A percentile compares a stretch with the other conserved stretches of the same genome.
These are phyloP conservation scores for Claviceps sp. DNA, from an alignment of 2,329 filamentous ascomycete genomes.

Conservation along the genomic window DNA sequence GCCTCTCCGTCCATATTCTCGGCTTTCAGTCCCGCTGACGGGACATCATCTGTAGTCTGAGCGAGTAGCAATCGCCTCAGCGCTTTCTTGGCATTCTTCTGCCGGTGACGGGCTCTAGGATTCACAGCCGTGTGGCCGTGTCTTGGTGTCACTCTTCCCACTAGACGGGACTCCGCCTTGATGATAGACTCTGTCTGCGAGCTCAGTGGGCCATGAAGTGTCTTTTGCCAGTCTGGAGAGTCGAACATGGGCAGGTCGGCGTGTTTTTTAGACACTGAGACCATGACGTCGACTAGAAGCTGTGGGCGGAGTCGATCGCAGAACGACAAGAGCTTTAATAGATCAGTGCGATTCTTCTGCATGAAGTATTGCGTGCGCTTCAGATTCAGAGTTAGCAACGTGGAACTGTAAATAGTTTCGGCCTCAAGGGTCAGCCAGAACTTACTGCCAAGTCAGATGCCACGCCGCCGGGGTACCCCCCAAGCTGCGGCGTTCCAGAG, in stretches of 20 bases:
- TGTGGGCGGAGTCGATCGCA: constrained; percentile 28
- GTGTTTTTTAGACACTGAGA: constrained; percentile 28
- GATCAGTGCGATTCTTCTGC: constrained; percentile 22
- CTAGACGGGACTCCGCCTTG: constrained; percentile 5
- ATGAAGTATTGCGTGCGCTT: constrained; percentile 28
- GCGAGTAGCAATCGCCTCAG: constrained; percentile 16
- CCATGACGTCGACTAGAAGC: constrained; percentile 27
- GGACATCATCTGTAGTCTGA: constrained; percentile 14
- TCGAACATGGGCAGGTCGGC: constrained; percentile 29
- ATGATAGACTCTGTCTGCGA: background rate
- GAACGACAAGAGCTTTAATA: constrained; percentile 26
- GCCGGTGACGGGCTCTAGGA: constrained; percentile 17
- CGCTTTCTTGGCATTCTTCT: constrained; percentile 20
- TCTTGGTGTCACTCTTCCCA: constrained; percentile 12
- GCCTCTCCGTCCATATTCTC: background rate
- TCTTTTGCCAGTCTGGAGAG: constrained; percentile 26
- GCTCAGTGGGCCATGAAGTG: constrained; percentile 3
- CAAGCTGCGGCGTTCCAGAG: constrained; percentile 22
- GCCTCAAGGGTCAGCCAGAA: background rate
- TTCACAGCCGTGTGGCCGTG: constrained; percentile 17
- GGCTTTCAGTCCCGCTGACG: constrained; percentile 13
- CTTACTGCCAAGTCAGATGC: constrained; percentile 22
- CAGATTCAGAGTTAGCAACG: background rate
- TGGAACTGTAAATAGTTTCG: background rate
- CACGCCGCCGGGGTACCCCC: constrained; percentile 24